Conservation (phyloP, 257 asterid species). For the Anisodus tanguticus region DNA sequence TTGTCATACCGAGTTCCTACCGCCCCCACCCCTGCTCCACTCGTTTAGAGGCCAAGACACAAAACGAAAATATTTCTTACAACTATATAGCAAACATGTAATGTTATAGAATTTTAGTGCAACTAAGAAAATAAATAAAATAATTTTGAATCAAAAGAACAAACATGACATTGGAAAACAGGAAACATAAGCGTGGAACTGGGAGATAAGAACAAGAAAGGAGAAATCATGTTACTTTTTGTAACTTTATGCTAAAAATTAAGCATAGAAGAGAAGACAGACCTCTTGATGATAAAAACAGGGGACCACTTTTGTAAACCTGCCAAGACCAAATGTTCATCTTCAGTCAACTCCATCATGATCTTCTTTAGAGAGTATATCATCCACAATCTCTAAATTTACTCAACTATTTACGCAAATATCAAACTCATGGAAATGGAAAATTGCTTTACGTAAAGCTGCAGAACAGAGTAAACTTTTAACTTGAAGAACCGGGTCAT, state of each 20-base stretch:
- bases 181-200: not conserved
- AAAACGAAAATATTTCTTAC: not conserved
- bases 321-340: slow-evolving; percentile 46
- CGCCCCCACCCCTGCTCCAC: not conserved
- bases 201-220: not conserved
- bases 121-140: not conserved
- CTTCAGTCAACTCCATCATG: slow-evolving; percentile 9
- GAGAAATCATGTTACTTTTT: not conserved
- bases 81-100: not conserved
- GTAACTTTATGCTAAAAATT: not conserved
- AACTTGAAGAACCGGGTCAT: slow-evolving; percentile 8
- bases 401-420: not conserved
- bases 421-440: not conserved
- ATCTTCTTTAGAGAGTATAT: not conserved
- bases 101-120: not conserved
- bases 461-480: not conserved
- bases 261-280: slow-evolving; percentile 39
- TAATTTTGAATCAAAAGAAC: not conserved
- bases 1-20: not conserved
- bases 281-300: slow-evolving; percentile 96
- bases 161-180: not conserved
- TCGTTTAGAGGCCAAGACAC: not conserved
- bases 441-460: not conserved
- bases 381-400: not conserved
- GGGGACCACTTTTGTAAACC: slow-evolving; percentile 95